These are phyloP conservation scores for Raddia distichophylla DNA, from an alignment of 176 grass and related monocot genomes.

Conservation along the genomic window DNA sequence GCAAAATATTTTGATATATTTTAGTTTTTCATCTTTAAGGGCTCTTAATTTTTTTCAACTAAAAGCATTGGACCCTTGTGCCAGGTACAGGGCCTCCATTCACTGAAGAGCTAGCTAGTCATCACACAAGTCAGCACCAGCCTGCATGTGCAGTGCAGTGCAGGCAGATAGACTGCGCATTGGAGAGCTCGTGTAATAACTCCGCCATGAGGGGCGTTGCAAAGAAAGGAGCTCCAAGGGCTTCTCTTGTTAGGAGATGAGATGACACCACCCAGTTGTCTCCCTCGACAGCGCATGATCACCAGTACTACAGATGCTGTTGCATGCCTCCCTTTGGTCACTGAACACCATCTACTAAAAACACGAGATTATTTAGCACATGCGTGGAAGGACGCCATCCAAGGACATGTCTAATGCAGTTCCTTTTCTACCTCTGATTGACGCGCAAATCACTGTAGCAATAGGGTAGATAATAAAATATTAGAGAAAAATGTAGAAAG, in stretches of 20 bases:
- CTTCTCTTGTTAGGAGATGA: not conserved
- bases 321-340: too few species aligned
- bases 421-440: too few species aligned
- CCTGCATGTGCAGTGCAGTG: not conserved
- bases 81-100: conserved; percentile 14
- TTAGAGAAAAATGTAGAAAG: too few species aligned
- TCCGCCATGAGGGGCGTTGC: not conserved
- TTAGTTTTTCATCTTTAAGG: too few species aligned
- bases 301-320: not conserved
- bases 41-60: too few species aligned
- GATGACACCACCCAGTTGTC: not conserved
- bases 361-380: not conserved
- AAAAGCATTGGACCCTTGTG: too few species aligned
- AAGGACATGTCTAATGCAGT: too few species aligned
- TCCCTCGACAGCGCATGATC: not conserved
- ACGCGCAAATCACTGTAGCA: too few species aligned
- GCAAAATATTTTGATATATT: too few species aligned
- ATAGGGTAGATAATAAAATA: too few species aligned
- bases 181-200: not conserved
- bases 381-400: not conserved
- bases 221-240: not conserved
- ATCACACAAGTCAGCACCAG: conserved; percentile 13
- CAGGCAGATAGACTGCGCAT: not conserved
- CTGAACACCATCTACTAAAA: not conserved
- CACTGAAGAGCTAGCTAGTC: not conserved